Conservation (phyloP, 192 early-diverging fungal genomes). For the Coemansia erecta region DNA sequence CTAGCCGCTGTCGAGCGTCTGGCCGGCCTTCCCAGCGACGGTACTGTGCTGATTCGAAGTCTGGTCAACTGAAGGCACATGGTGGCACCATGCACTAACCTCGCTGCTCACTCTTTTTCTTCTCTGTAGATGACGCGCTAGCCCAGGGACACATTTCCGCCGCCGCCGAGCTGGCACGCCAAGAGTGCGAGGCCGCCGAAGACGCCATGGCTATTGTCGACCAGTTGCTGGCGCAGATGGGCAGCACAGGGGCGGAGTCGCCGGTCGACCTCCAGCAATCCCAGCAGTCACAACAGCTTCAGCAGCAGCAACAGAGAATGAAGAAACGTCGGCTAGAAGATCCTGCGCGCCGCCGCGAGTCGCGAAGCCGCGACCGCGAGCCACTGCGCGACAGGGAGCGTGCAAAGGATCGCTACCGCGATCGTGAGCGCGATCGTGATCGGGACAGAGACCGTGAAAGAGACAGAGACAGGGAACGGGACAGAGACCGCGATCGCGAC, state of each 20-base stretch:
- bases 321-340: background rate
- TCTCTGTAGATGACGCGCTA: background rate
- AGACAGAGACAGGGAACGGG: constrained; percentile 4
- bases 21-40: background rate
- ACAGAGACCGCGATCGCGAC: constrained; percentile 10
- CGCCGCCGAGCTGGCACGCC: constrained; percentile 13
- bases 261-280: no score
- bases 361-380: background rate
- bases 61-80: no score
- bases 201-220: constrained; percentile 23
- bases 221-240: constrained; percentile 14
- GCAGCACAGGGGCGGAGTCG: background rate
- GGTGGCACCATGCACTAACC: no score
- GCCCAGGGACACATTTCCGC: background rate
- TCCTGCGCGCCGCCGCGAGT: background rate
- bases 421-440: constrained; percentile 6
- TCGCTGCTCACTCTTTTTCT: no score
- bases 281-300: background rate
- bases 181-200: constrained; percentile 28
- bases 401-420: background rate
- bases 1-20: background rate
- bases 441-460: constrained; percentile 12
- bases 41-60: no score
- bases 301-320: background rate
- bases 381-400: constrained; percentile 6